Percentiles rank a stretch among this genome's conserved stretches.
Conservation (phyloP, 192 early-diverging fungal genomes). For the Coemansia aciculifera region DNA sequence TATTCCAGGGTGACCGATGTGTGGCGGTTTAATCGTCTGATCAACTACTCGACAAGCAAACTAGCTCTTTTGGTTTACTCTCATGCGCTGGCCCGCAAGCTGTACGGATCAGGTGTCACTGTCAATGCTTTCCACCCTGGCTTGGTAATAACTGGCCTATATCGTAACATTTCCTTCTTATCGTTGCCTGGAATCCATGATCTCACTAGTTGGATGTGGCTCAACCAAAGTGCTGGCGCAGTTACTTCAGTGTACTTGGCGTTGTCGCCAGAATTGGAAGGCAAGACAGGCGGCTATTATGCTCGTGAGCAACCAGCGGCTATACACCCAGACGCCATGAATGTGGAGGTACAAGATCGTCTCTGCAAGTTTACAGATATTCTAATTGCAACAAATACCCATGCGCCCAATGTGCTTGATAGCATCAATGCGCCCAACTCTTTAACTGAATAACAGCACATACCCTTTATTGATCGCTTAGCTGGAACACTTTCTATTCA, state of each 20-base stretch:
- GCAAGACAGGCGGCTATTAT: slow-evolving; percentile 41
- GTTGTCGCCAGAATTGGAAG: slow-evolving; percentile 34
- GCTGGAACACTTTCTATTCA: background rate
- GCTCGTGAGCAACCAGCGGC: slow-evolving; percentile 42
- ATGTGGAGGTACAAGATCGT: slow-evolving; percentile 28
- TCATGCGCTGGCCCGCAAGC: slow-evolving; percentile 51
- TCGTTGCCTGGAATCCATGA: slow-evolving; percentile 45
- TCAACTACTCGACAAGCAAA: slow-evolving; percentile 62
- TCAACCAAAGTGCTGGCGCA: slow-evolving; percentile 36
- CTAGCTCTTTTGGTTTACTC: slow-evolving; percentile 58
- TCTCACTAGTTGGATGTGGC: slow-evolving; percentile 39
- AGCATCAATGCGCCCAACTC: slow-evolving; percentile 30
- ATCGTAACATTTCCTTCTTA: slow-evolving; percentile 44
- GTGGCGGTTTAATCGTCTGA: slow-evolving; percentile 53
- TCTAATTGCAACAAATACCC: slow-evolving; percentile 45
- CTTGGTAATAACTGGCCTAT: slow-evolving; percentile 54
- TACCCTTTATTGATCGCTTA: background rate
- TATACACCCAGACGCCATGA: slow-evolving; percentile 25
- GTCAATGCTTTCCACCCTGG: slow-evolving; percentile 64
- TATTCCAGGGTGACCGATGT: slow-evolving; percentile 52
- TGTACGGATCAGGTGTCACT: slow-evolving; percentile 43
- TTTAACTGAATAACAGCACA: background rate
- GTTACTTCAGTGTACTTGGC: slow-evolving; percentile 40
- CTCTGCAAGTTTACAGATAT: slow-evolving; percentile 44
- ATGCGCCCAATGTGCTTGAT: slow-evolving; percentile 27